Evolutionary conservation across 164 flowering plant genomes (phyloP).

Genomic region (Malania oleifera): DNA sequence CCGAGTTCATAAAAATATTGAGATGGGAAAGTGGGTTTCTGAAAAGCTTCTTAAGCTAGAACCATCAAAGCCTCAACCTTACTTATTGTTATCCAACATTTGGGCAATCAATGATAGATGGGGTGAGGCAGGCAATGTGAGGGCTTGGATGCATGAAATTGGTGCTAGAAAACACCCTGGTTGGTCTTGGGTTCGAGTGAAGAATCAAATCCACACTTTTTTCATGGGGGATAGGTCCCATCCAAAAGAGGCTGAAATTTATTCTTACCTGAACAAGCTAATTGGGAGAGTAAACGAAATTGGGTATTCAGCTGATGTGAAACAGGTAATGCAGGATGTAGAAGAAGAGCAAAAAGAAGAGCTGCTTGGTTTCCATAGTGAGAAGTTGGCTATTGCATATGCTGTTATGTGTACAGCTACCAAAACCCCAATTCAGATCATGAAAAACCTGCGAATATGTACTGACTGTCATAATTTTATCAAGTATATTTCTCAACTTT

Average conservation of each 20-base stretch:
- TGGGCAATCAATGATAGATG: slow-evolving; percentile 38
- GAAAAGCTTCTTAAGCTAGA: slow-evolving; percentile 39
- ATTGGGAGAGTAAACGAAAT: slow-evolving; percentile 37
- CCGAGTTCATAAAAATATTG: slow-evolving; percentile 44
- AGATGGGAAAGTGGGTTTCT: slow-evolving; percentile 44
- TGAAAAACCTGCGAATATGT: slow-evolving; percentile 53
- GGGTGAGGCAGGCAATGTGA: slow-evolving; percentile 50
- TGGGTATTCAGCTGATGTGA: slow-evolving; percentile 30
- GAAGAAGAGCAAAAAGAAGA: slow-evolving; percentile 44
- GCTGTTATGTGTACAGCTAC: slow-evolving; percentile 36
- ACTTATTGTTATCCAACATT: slow-evolving; percentile 47
- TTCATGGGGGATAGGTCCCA: slow-evolving; percentile 38
- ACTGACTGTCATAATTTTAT: slow-evolving; percentile 44
- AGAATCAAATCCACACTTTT: slow-evolving; percentile 33
- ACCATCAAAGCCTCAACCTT: slow-evolving; percentile 35
- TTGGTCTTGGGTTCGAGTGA: slow-evolving; percentile 56
- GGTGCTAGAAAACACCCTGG: slow-evolving; percentile 52
- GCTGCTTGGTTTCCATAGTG: slow-evolving; percentile 43
- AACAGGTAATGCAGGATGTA: slow-evolving; percentile 34
- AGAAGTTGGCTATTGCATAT: slow-evolving; percentile 43
- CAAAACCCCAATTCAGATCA: slow-evolving; percentile 30
- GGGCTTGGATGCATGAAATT: slow-evolving; percentile 48
- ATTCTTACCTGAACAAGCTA: slow-evolving; percentile 36
- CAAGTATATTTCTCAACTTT: slow-evolving; percentile 42
- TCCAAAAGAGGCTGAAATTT: slow-evolving; percentile 26